Percentiles rank a stretch among this genome's conserved stretches.
These are phyloP conservation scores for Diaporthe sp. DNA, from an alignment of 2,329 filamentous ascomycete species.

Conservation along the genomic window DNA sequence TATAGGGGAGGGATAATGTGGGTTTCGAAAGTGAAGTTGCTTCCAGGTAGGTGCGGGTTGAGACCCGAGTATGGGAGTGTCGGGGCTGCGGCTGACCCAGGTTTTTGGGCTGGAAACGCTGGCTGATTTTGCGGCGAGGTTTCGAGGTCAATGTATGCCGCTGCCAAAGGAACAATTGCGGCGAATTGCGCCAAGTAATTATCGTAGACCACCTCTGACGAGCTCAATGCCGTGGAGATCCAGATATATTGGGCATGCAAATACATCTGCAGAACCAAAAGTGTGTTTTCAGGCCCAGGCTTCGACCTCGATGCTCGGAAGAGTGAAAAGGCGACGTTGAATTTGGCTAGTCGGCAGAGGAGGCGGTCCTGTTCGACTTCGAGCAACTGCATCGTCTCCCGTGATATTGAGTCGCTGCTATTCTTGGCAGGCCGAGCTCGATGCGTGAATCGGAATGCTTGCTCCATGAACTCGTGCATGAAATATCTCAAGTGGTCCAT, in stretches of 20 bases:
- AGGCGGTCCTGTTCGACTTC: slow-evolving; percentile 50
- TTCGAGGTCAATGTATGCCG: slow-evolving; percentile 44
- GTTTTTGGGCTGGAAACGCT: slow-evolving; percentile 4
- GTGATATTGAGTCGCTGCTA: slow-evolving; percentile 44
- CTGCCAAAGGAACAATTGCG: slow-evolving; percentile 50
- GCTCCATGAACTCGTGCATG: slow-evolving; percentile 56
- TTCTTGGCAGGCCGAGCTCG: slow-evolving; percentile 43
- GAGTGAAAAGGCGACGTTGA: slow-evolving; percentile 48
- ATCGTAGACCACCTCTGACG: slow-evolving; percentile 49
- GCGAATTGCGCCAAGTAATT: slow-evolving; percentile 49
- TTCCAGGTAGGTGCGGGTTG: slow-evolving; percentile 18
- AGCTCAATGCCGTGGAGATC: slow-evolving; percentile 48
- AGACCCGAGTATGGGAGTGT: slow-evolving; percentile 37
- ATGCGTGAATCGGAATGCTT: slow-evolving; percentile 53
- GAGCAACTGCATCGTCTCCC: slow-evolving; percentile 45
- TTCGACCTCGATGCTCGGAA: slow-evolving; percentile 44
- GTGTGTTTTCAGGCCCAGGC: slow-evolving; percentile 39
- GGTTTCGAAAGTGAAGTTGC: slow-evolving; percentile 53
- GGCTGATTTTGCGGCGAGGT: slow-evolving; percentile 13
- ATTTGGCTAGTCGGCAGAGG: slow-evolving; percentile 47
- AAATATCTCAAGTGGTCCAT: slow-evolving; percentile 47
- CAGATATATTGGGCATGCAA: slow-evolving; percentile 50
- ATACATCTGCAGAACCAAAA: slow-evolving; percentile 51
- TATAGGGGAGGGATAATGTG: slow-evolving; percentile 54
- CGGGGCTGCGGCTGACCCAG: slow-evolving; percentile 25